These are phyloP conservation scores for Cystofilobasidium ferigula DNA, from an alignment of 768 basidiomycete species.

Conservation along the genomic window DNA sequence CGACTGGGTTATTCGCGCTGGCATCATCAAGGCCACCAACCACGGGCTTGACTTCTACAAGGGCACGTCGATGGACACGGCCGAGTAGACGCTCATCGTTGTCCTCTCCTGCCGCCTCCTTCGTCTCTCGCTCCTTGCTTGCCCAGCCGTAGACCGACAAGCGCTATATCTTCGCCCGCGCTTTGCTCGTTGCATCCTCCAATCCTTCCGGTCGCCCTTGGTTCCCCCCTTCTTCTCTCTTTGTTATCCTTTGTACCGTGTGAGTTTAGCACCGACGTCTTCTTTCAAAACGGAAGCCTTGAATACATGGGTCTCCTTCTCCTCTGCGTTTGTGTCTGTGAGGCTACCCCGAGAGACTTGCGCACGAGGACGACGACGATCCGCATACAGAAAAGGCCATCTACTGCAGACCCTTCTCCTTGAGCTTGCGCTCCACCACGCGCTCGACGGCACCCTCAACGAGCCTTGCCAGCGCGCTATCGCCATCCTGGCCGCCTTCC, in stretches of 20 bases:
- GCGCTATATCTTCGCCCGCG: no score
- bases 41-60: slow-evolving; percentile 82
- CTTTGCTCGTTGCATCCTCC: background rate
- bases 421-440: background rate
- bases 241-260: background rate
- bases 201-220: background rate
- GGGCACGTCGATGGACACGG: slow-evolving; percentile 18
- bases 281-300: background rate
- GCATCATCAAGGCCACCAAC: slow-evolving; percentile 76
- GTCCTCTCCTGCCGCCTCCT: background rate
- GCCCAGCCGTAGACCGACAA: no score
- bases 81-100: slow-evolving; percentile 3
- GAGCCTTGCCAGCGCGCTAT: background rate
- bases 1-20: slow-evolving; percentile 71
- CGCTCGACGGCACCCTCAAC: background rate
- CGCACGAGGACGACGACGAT: no score
- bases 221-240: background rate
- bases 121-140: slow-evolving; percentile 8
- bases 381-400: no score
- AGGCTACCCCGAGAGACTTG: no score
- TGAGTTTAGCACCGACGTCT: background rate
- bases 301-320: background rate
- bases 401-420: background rate
- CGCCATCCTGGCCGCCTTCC: background rate
- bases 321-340: background rate